A percentile compares a stretch with the other conserved stretches of the same genome.
Conservation (phyloP, 176 grass and related monocot species). For the Areca catechu region DNA sequence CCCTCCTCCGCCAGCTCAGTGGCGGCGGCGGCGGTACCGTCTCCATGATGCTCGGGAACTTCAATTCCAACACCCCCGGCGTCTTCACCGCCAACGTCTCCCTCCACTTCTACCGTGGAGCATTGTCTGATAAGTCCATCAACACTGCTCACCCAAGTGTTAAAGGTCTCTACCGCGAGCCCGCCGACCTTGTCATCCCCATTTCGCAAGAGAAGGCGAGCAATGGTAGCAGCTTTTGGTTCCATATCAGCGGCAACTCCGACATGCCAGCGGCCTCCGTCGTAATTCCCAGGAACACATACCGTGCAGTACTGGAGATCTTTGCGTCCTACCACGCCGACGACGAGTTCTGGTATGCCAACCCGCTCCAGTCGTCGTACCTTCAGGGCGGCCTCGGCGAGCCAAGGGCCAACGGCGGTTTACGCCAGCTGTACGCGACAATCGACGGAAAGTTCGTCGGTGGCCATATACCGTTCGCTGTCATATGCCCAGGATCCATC, state of each 20-base stretch:
- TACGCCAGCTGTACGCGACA: conserved; percentile 3
- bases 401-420: neutral
- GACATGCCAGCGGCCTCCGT: neutral
- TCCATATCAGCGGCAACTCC: conserved; percentile 2
- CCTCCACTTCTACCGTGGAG: conserved; percentile 7
- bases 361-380: neutral
- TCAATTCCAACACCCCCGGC: neutral
- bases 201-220: neutral
- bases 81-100: conserved; percentile 1
- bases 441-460: conserved; percentile 5
- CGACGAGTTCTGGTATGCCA: conserved; percentile 6
- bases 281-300: conserved; percentile 1
- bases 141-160: neutral
- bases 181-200: conserved; percentile 6
- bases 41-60: neutral
- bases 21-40: neutral
- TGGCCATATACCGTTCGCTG: neutral
- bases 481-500: conserved; percentile 9
- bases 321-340: conserved; percentile 19
- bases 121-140: too few relatives aligned
- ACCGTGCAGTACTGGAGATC: conserved; percentile 10
- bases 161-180: conserved; percentile 6
- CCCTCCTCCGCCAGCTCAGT: neutral
- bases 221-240: conserved; percentile 2
- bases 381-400: too few relatives aligned